phyloP scores from a whole-genome alignment of 2,329 filamentous ascomycete species.

The Aotearoamyces nothofagi region DNA sequence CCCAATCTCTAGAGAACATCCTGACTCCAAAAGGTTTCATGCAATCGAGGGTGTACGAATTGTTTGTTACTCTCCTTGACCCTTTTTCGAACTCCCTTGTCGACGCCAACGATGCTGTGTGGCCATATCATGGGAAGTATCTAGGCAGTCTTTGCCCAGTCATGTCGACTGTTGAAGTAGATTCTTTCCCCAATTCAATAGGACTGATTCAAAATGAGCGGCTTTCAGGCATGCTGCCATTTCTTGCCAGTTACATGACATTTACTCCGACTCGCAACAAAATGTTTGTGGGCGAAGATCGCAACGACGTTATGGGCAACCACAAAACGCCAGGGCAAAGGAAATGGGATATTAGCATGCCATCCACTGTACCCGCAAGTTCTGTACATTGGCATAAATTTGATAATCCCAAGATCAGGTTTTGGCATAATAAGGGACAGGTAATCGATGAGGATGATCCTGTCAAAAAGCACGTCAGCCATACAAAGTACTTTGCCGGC shows the following conservation, averaged over 20 bases:
- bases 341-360: constrained; percentile 8
- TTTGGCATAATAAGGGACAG: constrained; percentile 6
- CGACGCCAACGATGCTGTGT: constrained; percentile 10
- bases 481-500: no score
- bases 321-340: constrained; percentile 24
- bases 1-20: constrained; percentile 18
- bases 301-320: constrained; percentile 27
- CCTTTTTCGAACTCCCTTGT: constrained; percentile 13
- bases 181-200: no score
- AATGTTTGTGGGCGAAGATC: constrained; percentile 27
- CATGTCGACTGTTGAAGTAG: no score
- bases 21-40: constrained; percentile 9
- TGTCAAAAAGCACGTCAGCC: neutral
- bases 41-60: constrained; percentile 19
- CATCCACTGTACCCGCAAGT: neutral
- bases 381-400: constrained; percentile 1
- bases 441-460: constrained; percentile 6
- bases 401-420: constrained; percentile 7
- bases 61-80: constrained; percentile 19
- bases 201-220: constrained; percentile 14
- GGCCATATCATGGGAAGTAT: constrained; percentile 4
- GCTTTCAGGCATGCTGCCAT: constrained; percentile 27
- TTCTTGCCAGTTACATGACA: constrained; percentile 25
- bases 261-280: constrained; percentile 22
- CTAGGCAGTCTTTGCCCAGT: constrained; percentile 9